Conservation (phyloP, 1,284 basidiomycete species). For the Coriolopsis trogii region DNA sequence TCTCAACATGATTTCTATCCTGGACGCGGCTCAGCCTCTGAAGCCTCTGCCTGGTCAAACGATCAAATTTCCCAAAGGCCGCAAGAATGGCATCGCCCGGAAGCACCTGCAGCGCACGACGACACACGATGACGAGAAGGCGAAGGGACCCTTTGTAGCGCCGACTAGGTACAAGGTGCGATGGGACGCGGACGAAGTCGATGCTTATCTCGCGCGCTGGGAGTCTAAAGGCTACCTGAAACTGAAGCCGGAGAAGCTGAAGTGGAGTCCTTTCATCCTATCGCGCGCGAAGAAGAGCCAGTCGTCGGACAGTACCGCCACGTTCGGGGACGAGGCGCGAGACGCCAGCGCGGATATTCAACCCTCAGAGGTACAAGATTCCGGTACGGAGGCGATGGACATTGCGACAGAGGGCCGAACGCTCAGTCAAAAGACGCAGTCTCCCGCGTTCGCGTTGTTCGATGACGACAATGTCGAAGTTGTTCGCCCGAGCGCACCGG, state of each 20-base stretch:
- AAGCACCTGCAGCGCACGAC: slow-evolving; percentile 62
- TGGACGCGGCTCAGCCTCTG: slow-evolving; percentile 51
- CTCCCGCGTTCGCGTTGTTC: slow-evolving; percentile 31
- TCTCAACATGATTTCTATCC: slow-evolving; percentile 75
- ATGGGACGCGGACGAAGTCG: slow-evolving; percentile 75
- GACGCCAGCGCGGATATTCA: slow-evolving; percentile 22
- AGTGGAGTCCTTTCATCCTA: slow-evolving; percentile 94
- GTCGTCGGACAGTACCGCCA: slow-evolving; percentile 33
- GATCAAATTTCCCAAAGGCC: slow-evolving; percentile 71
- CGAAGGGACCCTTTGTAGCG: slow-evolving; percentile 58
- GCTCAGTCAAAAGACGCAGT: slow-evolving; percentile 10
- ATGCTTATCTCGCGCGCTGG: slow-evolving; percentile 69
- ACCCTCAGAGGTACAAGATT: neutral
- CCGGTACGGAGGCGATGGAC: neutral
- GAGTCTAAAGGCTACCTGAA: slow-evolving; percentile 81
- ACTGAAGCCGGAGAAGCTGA: slow-evolving; percentile 85
- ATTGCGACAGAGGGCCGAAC: slow-evolving; percentile 7
- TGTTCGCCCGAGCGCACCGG: slow-evolving; percentile 17
- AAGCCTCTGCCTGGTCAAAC: slow-evolving; percentile 72
- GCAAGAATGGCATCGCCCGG: slow-evolving; percentile 66
- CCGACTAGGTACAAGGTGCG: slow-evolving; percentile 80
- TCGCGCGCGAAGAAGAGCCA: slow-evolving; percentile 55
- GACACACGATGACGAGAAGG: slow-evolving; percentile 51
- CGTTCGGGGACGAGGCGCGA: slow-evolving; percentile 22
- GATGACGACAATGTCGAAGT: slow-evolving; percentile 33